A percentile compares a stretch with the other conserved stretches of the same genome.
Evolutionary conservation across 768 basidiomycete genomes (phyloP).

Genomic region (Hericium coralloides): DNA sequence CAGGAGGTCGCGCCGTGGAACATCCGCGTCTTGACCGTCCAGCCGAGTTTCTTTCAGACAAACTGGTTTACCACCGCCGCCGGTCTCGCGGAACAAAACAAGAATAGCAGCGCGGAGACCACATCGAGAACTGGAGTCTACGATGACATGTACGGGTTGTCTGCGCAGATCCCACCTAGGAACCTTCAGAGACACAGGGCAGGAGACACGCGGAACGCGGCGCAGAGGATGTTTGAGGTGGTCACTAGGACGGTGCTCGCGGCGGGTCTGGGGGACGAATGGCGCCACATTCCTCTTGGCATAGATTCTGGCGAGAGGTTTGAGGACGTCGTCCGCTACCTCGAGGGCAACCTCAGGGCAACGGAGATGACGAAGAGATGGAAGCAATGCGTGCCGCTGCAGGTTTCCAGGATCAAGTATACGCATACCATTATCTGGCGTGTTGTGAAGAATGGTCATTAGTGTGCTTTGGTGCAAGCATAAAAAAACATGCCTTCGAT

Average conservation of each 20-base stretch:
- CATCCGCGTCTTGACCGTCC: neutral
- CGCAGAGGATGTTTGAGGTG: neutral
- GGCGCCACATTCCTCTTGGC: neutral
- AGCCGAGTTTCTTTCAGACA: neutral
- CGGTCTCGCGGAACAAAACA: neutral
- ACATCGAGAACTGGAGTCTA: neutral
- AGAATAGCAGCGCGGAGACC: neutral
- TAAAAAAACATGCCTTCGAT: no score
- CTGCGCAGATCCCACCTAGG: neutral
- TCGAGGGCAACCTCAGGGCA: neutral
- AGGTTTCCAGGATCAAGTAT: no score
- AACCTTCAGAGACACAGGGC: neutral
- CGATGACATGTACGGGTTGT: neutral
- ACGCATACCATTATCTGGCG: no score
- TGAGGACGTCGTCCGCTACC: neutral
- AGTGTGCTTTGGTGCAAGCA: no score
- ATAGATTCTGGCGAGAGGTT: neutral
- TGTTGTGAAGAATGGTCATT: no score
- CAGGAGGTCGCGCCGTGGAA: neutral
- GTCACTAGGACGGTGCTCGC: neutral
- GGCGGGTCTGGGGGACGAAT: neutral
- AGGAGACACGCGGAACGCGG: neutral
- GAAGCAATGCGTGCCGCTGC: no score
- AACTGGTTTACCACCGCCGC: neutral
- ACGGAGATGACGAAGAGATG: neutral